Evolutionary conservation across 129 eudicot genomes (phyloP).

Genomic region (Artemisia annua): DNA sequence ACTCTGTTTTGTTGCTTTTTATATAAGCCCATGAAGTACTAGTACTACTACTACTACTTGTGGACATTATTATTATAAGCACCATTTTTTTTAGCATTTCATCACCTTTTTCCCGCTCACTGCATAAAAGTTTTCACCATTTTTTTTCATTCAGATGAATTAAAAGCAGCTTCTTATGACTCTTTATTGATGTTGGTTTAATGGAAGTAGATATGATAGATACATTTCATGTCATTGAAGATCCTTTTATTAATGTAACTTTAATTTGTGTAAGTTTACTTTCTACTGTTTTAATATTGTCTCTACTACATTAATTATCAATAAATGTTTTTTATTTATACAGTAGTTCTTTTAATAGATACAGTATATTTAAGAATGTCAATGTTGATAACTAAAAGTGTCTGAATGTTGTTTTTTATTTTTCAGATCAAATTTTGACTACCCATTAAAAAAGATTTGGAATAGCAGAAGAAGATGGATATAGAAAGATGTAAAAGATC

Average conservation of each 20-base stretch:
- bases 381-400: not conserved
- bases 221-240: no score
- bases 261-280: no score
- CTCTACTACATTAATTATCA: not conserved
- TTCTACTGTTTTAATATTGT: no score
- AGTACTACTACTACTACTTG: not conserved
- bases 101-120: slow-evolving; percentile 42
- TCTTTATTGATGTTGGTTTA: no score
- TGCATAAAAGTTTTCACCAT: no score
- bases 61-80: slow-evolving; percentile 30
- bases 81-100: not conserved
- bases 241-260: no score
- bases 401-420: slow-evolving; percentile 10
- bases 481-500: slow-evolving; percentile 41
- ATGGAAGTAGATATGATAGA: no score
- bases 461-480: no score
- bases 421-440: slow-evolving; percentile 13
- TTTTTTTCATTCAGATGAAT: no score
- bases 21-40: no score
- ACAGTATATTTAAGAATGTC: not conserved
- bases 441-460: not conserved
- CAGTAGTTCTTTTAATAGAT: not conserved
- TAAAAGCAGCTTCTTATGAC: no score
- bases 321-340: not conserved
- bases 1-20: slow-evolving; percentile 16